Evolutionary conservation across 345 rosid genomes (phyloP).

Genomic region (Gossypium sturtianum): DNA sequence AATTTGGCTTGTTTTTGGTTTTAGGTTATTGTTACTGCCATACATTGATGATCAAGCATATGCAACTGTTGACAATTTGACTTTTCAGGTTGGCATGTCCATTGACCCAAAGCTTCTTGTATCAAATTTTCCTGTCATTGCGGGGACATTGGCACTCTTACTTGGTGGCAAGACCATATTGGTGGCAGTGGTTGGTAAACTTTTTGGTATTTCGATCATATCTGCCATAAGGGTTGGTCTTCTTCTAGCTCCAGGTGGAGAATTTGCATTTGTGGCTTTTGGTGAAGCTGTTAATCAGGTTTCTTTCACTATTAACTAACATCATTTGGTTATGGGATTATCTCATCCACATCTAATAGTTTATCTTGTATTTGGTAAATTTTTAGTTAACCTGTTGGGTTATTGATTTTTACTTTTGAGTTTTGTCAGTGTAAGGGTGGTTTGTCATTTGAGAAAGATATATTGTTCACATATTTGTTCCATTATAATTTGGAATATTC

Average conservation of each 20-base stretch:
- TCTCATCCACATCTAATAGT: not conserved
- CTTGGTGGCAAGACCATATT: constrained; percentile 79
- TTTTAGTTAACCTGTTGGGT: not conserved
- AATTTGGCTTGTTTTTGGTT: constrained; percentile 12
- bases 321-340: constrained; percentile 1
- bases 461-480: not conserved
- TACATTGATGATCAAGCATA: constrained; percentile 10
- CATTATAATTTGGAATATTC: not conserved
- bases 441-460: not conserved
- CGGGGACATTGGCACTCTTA: constrained; percentile 69
- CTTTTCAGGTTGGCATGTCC: constrained; percentile 97
- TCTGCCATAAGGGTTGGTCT: constrained; percentile 88
- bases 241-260: constrained; percentile 99
- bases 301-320: constrained; percentile 10
- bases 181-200: constrained; percentile 68
- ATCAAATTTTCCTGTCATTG: constrained; percentile 77
- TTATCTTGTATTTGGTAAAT: not conserved
- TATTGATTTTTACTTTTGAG: not conserved
- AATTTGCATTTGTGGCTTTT: constrained; percentile 97
- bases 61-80: constrained; percentile 25
- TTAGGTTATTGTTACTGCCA: constrained; percentile 9
- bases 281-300: constrained; percentile 99
- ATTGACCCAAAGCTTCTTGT: constrained; percentile 93
- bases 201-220: constrained; percentile 82
- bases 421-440: not conserved